Base-by-base conservation (phyloP, 1,284 basidiomycete species). In the Austroboletus novae-zelandiae region DNA sequence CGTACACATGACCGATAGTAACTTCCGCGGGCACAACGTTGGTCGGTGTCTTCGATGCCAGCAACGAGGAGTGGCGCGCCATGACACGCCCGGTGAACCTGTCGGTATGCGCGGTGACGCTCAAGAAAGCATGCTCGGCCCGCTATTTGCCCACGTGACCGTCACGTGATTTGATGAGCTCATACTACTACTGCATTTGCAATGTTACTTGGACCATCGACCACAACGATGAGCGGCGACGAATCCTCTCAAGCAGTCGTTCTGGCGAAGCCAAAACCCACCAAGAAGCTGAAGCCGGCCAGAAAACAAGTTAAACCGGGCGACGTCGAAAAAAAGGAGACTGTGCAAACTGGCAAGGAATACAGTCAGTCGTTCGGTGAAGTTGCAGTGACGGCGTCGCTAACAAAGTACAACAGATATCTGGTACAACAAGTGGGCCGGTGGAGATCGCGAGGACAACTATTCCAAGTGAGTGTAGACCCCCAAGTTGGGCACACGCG, bases 381-480 rank as follows among this genome's bases (percentile, higher is more conserved):
- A 31, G 1, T 36, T 6, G 20, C 29, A 27, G 51, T 15, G 39
- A 51, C 32, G 31, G 27, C 39, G 37, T 34, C 20, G 41, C 60
- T 70, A 47, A 63, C 40, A 20, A n/a, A 3, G 60, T 49, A 45
- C 32, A 48, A 52, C 61, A 93, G 95, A 98, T 70, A 91, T 97
- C 52, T 98, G 96, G 96, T 98, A 98, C 72, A 97, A 98, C 72
- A 98, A 98, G 74, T 98, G 94, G 92, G 94, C 94, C 34, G 90
- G 94, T 55, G 94, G 94, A 51, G 94, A 97, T 67, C 81, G 91
- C 45, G 94, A 96, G 70, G 94, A 97, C 65, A 89, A 84, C 54
- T 91, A 95, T 64, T 94, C 92, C 40, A 93, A 91, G 89, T 93
- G 61, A 52, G 86, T 77, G 20, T 40, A 18, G 5, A 23, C 20